A percentile compares a stretch with the other conserved stretches of the same genome.
phyloP scores from a whole-genome alignment of 2,329 filamentous ascomycete species.

The Zalaria obscura region DNA sequence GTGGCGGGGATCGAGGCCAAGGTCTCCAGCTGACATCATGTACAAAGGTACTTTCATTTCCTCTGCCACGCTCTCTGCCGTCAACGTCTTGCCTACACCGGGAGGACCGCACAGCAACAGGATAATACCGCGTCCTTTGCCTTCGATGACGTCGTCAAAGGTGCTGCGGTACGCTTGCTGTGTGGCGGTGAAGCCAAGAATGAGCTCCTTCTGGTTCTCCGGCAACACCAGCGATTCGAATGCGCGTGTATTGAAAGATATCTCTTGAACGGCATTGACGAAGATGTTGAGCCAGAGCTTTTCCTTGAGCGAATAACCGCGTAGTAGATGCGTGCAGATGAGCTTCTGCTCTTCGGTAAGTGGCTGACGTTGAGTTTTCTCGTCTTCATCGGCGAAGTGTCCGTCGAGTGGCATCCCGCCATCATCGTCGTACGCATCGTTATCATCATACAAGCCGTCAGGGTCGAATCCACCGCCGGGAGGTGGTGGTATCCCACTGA shows the following conservation, averaged over 20 bases:
- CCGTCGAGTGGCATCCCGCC: slow-evolving; percentile 19
- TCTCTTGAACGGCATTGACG: slow-evolving; percentile 24
- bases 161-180: slow-evolving; percentile 23
- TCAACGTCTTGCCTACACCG: slow-evolving; percentile 41
- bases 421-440: slow-evolving; percentile 8
- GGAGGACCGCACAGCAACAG: slow-evolving; percentile 36
- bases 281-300: slow-evolving; percentile 29
- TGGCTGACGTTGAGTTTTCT: slow-evolving; percentile 8
- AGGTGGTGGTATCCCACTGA: too few relatives aligned
- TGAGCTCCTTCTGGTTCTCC: slow-evolving; percentile 30
- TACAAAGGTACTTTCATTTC: slow-evolving; percentile 36
- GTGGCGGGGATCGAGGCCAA: slow-evolving; percentile 27
- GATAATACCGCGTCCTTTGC: slow-evolving; percentile 39
- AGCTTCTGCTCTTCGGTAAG: slow-evolving; percentile 19
- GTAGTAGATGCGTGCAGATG: slow-evolving; percentile 16
- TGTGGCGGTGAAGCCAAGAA: slow-evolving; percentile 31
- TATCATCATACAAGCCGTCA: slow-evolving; percentile 5
- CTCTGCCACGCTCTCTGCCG: slow-evolving; percentile 36
- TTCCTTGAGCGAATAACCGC: slow-evolving; percentile 24
- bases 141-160: slow-evolving; percentile 37
- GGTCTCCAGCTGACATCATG: slow-evolving; percentile 34
- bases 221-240: slow-evolving; percentile 37
- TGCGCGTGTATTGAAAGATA: slow-evolving; percentile 30
- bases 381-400: slow-evolving; percentile 13
- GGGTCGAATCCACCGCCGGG: neutral